Conservation (phyloP, 2,329 filamentous ascomycete species). For the Truncatella angustata region DNA sequence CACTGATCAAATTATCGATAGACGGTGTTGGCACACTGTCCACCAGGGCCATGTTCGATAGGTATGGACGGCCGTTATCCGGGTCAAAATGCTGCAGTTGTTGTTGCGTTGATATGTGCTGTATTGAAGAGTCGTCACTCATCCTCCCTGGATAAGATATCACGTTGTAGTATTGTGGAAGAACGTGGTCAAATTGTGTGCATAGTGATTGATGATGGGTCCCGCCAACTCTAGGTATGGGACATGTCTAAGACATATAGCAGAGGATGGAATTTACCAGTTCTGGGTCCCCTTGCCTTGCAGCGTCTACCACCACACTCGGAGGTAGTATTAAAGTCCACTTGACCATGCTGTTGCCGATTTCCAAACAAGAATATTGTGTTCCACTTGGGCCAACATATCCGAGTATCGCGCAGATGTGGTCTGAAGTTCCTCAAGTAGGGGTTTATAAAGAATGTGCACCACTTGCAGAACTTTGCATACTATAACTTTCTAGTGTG, state of each 20-base stretch:
- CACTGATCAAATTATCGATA: constrained; percentile 64
- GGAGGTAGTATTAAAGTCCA: neutral
- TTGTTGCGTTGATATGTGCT: neutral
- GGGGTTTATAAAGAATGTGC: no score
- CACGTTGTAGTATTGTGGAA: neutral
- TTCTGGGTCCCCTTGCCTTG: neutral
- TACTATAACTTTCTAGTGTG: no score
- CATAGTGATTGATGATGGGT: no score
- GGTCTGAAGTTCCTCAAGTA: no score
- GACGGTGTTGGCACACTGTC: constrained; percentile 56
- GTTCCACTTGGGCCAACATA: no score
- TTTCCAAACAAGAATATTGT: no score
- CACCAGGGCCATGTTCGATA: constrained; percentile 43
- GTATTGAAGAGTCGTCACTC: no score
- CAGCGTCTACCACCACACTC: neutral
- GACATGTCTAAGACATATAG: no score
- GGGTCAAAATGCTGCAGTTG: neutral
- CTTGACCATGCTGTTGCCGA: neutral
- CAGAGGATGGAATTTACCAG: neutral
- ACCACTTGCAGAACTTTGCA: no score
- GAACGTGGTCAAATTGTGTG: neutral
- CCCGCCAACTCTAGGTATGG: no score
- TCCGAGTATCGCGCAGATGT: no score
- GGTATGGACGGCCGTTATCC: constrained; percentile 33
- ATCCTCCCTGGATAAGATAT: neutral